These are phyloP conservation scores for Ananas comosus DNA, from an alignment of 176 grass and related monocot genomes.

Conservation along the genomic window DNA sequence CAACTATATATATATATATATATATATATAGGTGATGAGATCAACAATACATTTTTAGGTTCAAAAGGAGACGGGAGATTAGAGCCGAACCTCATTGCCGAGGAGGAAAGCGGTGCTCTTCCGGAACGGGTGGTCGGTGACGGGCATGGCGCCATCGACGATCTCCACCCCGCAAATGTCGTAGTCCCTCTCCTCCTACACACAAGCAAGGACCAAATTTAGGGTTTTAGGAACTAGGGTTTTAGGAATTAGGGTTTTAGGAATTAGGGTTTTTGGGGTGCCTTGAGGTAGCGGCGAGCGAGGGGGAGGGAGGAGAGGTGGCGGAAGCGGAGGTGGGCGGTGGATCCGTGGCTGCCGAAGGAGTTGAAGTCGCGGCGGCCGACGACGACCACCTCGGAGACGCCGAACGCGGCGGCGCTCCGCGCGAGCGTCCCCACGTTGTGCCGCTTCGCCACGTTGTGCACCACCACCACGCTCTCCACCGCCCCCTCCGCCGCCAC, in stretches of 20 bases:
- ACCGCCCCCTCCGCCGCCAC: background rate
- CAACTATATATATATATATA: background rate
- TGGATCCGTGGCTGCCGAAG: conserved; percentile 81
- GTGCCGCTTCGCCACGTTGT: conserved; percentile 88
- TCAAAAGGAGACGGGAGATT: background rate
- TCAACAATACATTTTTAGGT: background rate
- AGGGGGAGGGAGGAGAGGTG: conserved; percentile 56
- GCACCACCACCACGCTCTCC: conserved; percentile 62
- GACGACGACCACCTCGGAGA: conserved; percentile 68
- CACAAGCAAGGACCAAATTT: background rate
- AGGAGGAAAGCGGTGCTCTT: conserved; percentile 77
- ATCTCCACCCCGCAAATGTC: conserved; percentile 95
- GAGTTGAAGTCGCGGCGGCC: conserved; percentile 79
- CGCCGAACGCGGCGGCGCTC: conserved; percentile 72
- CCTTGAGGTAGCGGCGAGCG: conserved; percentile 69
- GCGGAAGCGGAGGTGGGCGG: conserved; percentile 70
- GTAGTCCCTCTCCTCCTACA: conserved; percentile 51
- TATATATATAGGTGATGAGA: background rate
- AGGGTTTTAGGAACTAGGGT: conserved; percentile 17
- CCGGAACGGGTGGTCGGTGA: conserved; percentile 59
- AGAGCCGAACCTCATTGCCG: conserved; percentile 62
- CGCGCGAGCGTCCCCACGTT: conserved; percentile 78
- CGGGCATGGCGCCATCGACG: conserved; percentile 44
- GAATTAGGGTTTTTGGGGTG: background rate
- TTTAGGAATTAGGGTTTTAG: too few species aligned